Base-by-base conservation (phyloP, 2,329 filamentous ascomycete genomes). In the Plenodomus lindquistii region DNA sequence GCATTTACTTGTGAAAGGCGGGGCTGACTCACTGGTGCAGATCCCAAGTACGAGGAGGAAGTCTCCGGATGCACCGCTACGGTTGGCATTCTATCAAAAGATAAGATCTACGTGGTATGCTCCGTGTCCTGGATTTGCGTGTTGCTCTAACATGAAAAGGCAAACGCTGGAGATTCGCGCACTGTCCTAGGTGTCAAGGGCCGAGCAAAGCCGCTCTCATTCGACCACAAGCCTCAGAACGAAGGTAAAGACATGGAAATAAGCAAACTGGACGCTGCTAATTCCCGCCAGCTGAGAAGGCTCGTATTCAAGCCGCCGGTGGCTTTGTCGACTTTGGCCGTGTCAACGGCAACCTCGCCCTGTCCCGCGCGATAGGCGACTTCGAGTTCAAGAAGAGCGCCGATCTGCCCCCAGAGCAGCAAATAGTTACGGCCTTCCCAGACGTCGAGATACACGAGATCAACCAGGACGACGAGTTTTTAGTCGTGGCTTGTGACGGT, bases 371-470 rank as follows among this genome's bases (percentile, higher is more conserved):
- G 64, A 97, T 99, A 74, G 94, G 94, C 63, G 94, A 99, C 74
- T 99, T 99, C 70, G 94, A 99, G 73, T 99, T 99, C 83, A 99
- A 99, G 83, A 97, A 97, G 83, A 96, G 91, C 73, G 89, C 93
- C 62, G 92, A 97, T 69, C 85, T 99, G 40, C 87, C 93, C 2
- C 94, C 94, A n/a, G 94, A 99, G 78, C 90, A 96, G 71, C 94
- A 99, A 75, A 97, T 99, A 60, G 94, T 99, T 37, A 99, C 94
- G 15, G 94, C 94, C 5, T 97, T 87, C 75, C 94, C 94, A 18
- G 94, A 99, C 71, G 91, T 99, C 37, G 90, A 91, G 45, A 83
- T 89, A 52, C 94, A 99, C 73, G 90, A 97, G 43, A 81, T 97
- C 57, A 87, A 85, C 45, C 88, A 94, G 42, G 92, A 99, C 69